A percentile compares a stretch with the other conserved stretches of the same genome.
Conservation (phyloP, 257 asterid genomes). For the Fraxinus quadrangulata region DNA sequence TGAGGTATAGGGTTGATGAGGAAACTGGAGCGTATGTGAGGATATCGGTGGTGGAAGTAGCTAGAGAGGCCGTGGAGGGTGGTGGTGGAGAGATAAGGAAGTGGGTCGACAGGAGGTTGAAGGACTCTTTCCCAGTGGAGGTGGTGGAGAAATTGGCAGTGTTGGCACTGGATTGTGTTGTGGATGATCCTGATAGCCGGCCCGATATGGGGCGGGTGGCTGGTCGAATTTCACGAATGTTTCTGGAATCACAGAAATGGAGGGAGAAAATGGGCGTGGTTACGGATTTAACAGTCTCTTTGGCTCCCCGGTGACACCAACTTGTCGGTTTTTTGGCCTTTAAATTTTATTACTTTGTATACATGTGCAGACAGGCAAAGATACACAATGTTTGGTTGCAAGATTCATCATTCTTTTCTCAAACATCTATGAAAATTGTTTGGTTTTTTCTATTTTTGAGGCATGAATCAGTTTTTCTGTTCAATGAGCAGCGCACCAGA, state of each 20-base stretch:
- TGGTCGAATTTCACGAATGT: slow-evolving; percentile 62
- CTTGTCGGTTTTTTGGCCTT: background rate
- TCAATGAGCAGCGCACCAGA: too few relatives aligned
- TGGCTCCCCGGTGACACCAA: slow-evolving; percentile 45
- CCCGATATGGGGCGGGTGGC: slow-evolving; percentile 86
- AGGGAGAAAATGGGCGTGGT: slow-evolving; percentile 46
- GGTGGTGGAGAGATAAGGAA: slow-evolving; percentile 49
- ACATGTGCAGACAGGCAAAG: background rate
- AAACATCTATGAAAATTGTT: background rate
- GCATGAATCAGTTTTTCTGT: too few relatives aligned
- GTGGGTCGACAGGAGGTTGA: slow-evolving; percentile 64
- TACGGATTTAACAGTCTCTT: slow-evolving; percentile 48
- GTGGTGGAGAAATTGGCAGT: slow-evolving; percentile 70
- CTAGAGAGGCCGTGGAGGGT: slow-evolving; percentile 57
- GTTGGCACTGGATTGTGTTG: slow-evolving; percentile 71
- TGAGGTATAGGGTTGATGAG: slow-evolving; percentile 61
- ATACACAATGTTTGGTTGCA: background rate
- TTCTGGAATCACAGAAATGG: slow-evolving; percentile 82
- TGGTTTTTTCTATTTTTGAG: too few relatives aligned
- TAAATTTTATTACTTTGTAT: too few relatives aligned
- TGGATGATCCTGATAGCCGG: slow-evolving; percentile 60
- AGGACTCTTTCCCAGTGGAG: slow-evolving; percentile 84
- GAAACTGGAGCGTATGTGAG: slow-evolving; percentile 59
- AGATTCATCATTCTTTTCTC: background rate
- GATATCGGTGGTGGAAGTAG: slow-evolving; percentile 74